These are phyloP conservation scores for Tulasnella sp. DNA, from an alignment of 768 basidiomycete species.

Conservation along the genomic window DNA sequence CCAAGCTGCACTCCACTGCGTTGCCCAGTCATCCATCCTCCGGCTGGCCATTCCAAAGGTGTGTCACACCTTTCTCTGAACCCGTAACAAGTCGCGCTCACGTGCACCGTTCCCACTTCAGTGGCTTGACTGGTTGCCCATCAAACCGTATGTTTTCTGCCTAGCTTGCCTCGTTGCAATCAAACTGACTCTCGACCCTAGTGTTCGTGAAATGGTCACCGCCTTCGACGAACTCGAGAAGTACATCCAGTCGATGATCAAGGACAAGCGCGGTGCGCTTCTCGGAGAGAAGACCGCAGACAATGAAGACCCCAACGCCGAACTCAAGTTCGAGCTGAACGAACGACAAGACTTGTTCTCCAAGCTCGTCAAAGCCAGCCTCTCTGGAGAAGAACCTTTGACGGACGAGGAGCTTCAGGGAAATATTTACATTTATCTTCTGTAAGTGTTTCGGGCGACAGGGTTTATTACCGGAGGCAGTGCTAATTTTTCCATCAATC, in stretches of 20 bases:
- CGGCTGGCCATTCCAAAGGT: slow-evolving; percentile 25
- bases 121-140: slow-evolving; percentile 16
- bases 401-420: slow-evolving; percentile 31
- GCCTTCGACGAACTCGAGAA: slow-evolving; percentile 27
- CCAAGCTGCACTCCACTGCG: slow-evolving; percentile 31
- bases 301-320: slow-evolving; percentile 2
- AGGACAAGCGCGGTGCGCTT: slow-evolving; percentile 1
- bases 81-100: not conserved
- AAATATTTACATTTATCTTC: slow-evolving; percentile 41
- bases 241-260: slow-evolving; percentile 25
- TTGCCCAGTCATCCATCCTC: slow-evolving; percentile 28
- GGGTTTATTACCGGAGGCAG: not conserved
- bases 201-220: slow-evolving; percentile 3
- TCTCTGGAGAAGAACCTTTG: not conserved
- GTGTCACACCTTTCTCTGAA: slow-evolving; percentile 15
- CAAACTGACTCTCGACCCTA: not conserved
- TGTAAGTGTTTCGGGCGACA: slow-evolving; percentile 32
- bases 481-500: not conserved
- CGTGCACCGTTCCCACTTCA: not conserved
- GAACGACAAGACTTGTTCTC: slow-evolving; percentile 31
- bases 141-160: not conserved
- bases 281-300: not conserved
- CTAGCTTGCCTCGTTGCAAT: not conserved
- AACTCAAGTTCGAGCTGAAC: slow-evolving; percentile 3
- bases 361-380: slow-evolving; percentile 28